Percentiles rank a stretch among this genome's conserved stretches.
These are phyloP conservation scores for Russula griseocarnosa DNA, from an alignment of 768 basidiomycete species.

Conservation along the genomic window DNA sequence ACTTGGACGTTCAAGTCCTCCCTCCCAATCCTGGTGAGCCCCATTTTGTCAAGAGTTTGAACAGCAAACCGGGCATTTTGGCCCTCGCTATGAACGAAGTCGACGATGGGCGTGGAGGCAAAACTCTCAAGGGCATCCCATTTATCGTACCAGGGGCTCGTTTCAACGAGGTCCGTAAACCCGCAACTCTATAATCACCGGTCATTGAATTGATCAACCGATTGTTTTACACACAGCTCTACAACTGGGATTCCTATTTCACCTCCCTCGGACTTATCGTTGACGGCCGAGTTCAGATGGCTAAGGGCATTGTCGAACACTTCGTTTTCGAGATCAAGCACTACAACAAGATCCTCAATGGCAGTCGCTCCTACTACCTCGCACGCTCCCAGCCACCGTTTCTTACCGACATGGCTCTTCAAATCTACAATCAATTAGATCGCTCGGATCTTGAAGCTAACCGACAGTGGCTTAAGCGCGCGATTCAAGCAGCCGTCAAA, in stretches of 20 bases:
- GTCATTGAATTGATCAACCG: neutral
- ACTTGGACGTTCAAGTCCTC: slow-evolving; percentile 87
- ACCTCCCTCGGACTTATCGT: slow-evolving; percentile 90
- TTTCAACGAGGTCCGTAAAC: slow-evolving; percentile 74
- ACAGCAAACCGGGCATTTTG: slow-evolving; percentile 89
- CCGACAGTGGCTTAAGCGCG: slow-evolving; percentile 88
- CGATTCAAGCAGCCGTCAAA: slow-evolving; percentile 96
- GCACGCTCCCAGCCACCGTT: slow-evolving; percentile 97
- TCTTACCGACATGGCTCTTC: slow-evolving; percentile 97
- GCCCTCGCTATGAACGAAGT: slow-evolving; percentile 95
- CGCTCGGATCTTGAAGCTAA: slow-evolving; percentile 75
- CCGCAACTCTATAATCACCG: neutral
- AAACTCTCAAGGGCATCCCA: slow-evolving; percentile 86
- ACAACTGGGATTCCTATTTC: slow-evolving; percentile 96
- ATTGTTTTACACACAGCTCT: slow-evolving; percentile 49
- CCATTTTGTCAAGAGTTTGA: slow-evolving; percentile 84
- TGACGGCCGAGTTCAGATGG: slow-evolving; percentile 90
- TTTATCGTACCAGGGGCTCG: slow-evolving; percentile 96
- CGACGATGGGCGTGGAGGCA: slow-evolving; percentile 71
- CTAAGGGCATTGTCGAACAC: slow-evolving; percentile 97
- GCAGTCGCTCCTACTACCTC: slow-evolving; percentile 92
- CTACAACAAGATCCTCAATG: slow-evolving; percentile 95
- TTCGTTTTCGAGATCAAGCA: slow-evolving; percentile 99
- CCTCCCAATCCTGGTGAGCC: slow-evolving; percentile 86
- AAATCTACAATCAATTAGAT: slow-evolving; percentile 95